These are phyloP conservation scores for Drosera capensis DNA, from an alignment of 148 eudicot species.

Conservation along the genomic window DNA sequence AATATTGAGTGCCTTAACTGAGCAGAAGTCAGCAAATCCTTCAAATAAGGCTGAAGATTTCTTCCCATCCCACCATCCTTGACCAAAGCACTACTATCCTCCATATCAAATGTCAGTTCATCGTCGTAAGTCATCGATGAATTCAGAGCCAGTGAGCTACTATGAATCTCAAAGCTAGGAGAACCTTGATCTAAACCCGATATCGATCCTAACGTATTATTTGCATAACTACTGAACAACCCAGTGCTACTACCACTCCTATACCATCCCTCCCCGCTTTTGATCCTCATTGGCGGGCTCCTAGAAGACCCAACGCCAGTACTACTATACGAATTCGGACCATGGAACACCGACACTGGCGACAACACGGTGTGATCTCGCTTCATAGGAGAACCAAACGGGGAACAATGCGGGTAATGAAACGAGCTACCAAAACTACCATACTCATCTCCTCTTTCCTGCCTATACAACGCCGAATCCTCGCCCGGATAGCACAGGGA, in stretches of 20 bases:
- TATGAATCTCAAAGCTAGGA: slow-evolving; percentile 16
- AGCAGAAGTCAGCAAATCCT: slow-evolving; percentile 48
- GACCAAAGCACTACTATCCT: slow-evolving; percentile 27
- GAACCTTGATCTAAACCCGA: slow-evolving; percentile 57
- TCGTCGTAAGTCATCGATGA: slow-evolving; percentile 17
- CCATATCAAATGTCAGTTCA: slow-evolving; percentile 68
- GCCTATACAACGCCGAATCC: slow-evolving; percentile 23
- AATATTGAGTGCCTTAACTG: slow-evolving; percentile 56
- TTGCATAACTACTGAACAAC: slow-evolving; percentile 47
- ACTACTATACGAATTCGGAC: slow-evolving; percentile 30
- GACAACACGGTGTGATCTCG: slow-evolving; percentile 65
- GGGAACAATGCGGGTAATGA: slow-evolving; percentile 21
- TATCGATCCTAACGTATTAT: slow-evolving; percentile 40
- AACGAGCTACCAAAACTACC: slow-evolving; percentile 27
- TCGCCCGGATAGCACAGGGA: slow-evolving; percentile 27
- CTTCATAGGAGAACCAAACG: slow-evolving; percentile 34
- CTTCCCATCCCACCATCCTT: no score
- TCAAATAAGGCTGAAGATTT: slow-evolving; percentile 20
- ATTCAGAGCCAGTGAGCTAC: slow-evolving; percentile 11
- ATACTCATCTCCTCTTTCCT: slow-evolving; percentile 25
- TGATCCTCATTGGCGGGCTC: slow-evolving; percentile 30
- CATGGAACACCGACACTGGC: slow-evolving; percentile 78
- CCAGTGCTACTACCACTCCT: slow-evolving; percentile 20
- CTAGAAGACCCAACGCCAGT: slow-evolving; percentile 24
- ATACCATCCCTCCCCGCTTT: slow-evolving; percentile 18